These are phyloP conservation scores for Lathyrus tuberosus DNA, from an alignment of 306 rosid species.

Conservation along the genomic window DNA sequence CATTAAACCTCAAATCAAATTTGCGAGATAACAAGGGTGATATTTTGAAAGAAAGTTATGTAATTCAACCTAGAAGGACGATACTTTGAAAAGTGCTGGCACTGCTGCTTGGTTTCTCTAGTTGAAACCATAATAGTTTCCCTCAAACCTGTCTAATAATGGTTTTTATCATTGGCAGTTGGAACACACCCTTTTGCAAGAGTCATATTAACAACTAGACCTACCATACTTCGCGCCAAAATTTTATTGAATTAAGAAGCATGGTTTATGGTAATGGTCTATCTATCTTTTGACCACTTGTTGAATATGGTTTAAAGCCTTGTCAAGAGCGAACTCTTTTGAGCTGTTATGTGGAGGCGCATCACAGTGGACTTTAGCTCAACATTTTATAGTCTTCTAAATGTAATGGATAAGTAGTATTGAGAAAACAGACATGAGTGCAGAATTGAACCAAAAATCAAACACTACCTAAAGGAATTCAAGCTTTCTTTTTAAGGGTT, in stretches of 20 bases:
- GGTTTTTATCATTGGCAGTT: too few species aligned
- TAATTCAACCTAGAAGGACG: not conserved
- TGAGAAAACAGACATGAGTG: conserved; percentile 4
- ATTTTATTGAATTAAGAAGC: not conserved
- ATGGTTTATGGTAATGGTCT: not conserved
- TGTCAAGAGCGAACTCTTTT: conserved; percentile 9
- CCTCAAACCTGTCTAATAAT: too few species aligned
- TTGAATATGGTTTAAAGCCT: conserved; percentile 8
- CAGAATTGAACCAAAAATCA: conserved; percentile 21
- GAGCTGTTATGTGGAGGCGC: conserved; percentile 5
- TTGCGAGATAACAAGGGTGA: too few species aligned
- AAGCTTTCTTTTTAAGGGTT: conserved; percentile 12
- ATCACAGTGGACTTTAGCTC: not conserved
- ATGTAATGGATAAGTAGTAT: not conserved
- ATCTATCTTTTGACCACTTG: not conserved
- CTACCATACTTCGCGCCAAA: not conserved
- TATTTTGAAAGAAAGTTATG: conserved; percentile 14
- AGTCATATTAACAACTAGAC: not conserved
- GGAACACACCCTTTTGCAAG: too few species aligned
- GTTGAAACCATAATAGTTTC: not conserved
- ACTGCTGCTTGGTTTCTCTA: conserved; percentile 8
- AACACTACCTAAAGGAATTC: conserved; percentile 10
- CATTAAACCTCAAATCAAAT: too few species aligned
- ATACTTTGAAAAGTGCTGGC: conserved; percentile 1
- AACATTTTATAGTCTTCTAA: too few species aligned